Evolutionary conservation across 306 rosid species (phyloP).

Genomic region (Begonia peltatifolia): DNA sequence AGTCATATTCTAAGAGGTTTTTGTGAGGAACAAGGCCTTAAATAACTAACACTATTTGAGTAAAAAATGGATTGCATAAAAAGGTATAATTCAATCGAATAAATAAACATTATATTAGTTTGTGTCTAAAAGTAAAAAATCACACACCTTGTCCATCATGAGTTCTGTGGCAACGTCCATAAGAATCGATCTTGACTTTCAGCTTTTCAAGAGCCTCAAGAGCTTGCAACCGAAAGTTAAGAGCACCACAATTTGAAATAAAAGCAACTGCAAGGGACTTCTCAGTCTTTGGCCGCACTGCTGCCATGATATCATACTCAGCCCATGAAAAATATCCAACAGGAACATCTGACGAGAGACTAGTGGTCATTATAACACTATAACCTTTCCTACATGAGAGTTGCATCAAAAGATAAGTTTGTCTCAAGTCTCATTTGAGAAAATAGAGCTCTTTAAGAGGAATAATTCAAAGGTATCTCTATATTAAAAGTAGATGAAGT

Average conservation of each 20-base stretch:
- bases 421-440: background rate
- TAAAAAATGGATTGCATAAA: background rate
- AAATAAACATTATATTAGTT: too few species aligned
- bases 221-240: slow-evolving; percentile 88
- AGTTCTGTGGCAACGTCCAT: slow-evolving; percentile 88
- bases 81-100: too few species aligned
- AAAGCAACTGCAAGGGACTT: slow-evolving; percentile 88
- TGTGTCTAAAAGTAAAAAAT: too few species aligned
- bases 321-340: slow-evolving; percentile 99
- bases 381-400: slow-evolving; percentile 53
- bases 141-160: slow-evolving; percentile 57
- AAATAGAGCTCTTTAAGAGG: background rate
- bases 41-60: background rate
- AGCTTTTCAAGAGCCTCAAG: slow-evolving; percentile 73
- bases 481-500: too few species aligned
- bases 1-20: too few species aligned
- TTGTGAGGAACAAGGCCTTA: background rate
- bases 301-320: slow-evolving; percentile 95
- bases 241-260: slow-evolving; percentile 95
- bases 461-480: too few species aligned
- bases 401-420: slow-evolving; percentile 2
- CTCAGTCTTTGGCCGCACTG: slow-evolving; percentile 68
- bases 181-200: slow-evolving; percentile 59
- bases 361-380: slow-evolving; percentile 79
- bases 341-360: slow-evolving; percentile 97